Conservation (phyloP, 1,139 yeast genomes). For the Geotrichum histeridarum region DNA sequence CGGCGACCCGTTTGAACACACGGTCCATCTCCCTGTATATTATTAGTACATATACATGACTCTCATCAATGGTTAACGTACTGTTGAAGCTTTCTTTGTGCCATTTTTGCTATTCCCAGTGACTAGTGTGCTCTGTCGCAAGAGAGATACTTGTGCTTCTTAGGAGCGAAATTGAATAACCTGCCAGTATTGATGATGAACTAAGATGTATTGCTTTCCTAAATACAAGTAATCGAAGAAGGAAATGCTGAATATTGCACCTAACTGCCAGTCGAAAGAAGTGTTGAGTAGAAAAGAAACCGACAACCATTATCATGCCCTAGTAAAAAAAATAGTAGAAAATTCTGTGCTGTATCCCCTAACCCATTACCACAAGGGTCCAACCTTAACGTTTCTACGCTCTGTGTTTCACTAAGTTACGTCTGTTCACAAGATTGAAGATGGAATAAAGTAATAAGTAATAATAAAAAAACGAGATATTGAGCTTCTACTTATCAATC, state of each 20-base stretch:
- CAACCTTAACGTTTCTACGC: not conserved
- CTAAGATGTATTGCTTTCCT: too few species aligned
- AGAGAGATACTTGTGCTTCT: too few species aligned
- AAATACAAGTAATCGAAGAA: not conserved
- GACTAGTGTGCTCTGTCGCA: not conserved
- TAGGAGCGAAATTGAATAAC: too few species aligned
- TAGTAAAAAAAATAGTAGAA: not conserved
- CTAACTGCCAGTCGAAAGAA: slow-evolving; percentile 5
- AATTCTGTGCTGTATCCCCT: not conserved
- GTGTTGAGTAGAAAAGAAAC: slow-evolving; percentile 2
- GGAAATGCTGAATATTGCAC: not conserved
- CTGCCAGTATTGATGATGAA: too few species aligned
- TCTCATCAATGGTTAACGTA: slow-evolving; percentile 31
- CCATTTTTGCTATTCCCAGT: slow-evolving; percentile 40
- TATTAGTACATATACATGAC: not conserved
- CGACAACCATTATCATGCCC: not conserved
- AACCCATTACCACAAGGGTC: not conserved
- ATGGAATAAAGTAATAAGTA: too few species aligned
- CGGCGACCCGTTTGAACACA: slow-evolving; percentile 87
- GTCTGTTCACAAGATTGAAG: too few species aligned
- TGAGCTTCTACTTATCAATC: too few species aligned
- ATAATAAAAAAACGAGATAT: too few species aligned
- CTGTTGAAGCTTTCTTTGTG: slow-evolving; percentile 64
- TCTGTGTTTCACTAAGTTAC: too few species aligned
- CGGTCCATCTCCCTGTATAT: slow-evolving; percentile 73